Evolutionary conservation across 805 yeast genomes (phyloP), one percentile per base, ranked within the genome.

Genomic region (Tetrapisispora fleetii): DNA sequence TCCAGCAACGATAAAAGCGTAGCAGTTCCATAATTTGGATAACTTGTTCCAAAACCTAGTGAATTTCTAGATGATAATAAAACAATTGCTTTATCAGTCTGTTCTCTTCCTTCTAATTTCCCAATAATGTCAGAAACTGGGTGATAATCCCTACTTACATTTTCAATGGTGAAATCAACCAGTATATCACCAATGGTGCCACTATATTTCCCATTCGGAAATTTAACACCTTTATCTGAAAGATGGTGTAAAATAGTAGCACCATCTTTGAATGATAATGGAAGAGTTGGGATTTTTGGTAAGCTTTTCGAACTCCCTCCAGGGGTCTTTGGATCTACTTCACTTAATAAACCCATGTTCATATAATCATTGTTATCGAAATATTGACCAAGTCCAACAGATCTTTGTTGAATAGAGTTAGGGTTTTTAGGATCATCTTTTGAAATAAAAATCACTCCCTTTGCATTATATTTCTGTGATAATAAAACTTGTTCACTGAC

Each of bases 21-120:
- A 0, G 82, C 78, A 1, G 90, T 81, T 0, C 95, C 93, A 1
- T 93, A 78, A 55, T 79, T 78, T 14, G 88, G 79, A 38, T 77
- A 72, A 2, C 76, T 64, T 0, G 93, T 80, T 11, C 96, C 96
- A 55, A 68, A 76, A 52, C 88, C 79, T 19, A 80, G 69, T 0
- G 95, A 71, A 59, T 87, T 96, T 54, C 96, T 70, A 2, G 83
- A 75, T 0, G 96, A 87, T 1, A 95, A 95, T 48, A 90, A 76
- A 2, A 89, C 71, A 9, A 90, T 66, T 0, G 85, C 86, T 53
- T 78, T 75, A 21, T 78, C 84, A 17, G 71, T 67, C 63, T 86
- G 95, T 59, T 90, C 96, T 43, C 80, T 67, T 5, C 96, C 97
- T 28, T 75, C 72, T n/a, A 90, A 77, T 40, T 80, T 75, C 1